These are phyloP conservation scores for Oxyria digyna DNA, from an alignment of 148 eudicot species.

Conservation along the genomic window DNA sequence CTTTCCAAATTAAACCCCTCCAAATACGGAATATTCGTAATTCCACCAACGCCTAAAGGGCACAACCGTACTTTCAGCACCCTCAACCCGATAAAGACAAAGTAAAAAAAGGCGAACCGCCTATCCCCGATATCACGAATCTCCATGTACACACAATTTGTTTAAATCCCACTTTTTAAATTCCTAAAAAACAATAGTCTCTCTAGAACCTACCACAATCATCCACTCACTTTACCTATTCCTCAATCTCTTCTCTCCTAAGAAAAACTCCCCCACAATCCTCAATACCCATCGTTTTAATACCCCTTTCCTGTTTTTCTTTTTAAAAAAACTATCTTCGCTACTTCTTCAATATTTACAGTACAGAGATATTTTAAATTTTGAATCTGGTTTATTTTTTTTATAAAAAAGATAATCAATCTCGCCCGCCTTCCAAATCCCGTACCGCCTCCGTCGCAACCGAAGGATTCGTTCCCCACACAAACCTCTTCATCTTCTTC, in stretches of 20 bases:
- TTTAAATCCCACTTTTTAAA: background rate
- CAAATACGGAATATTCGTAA: background rate
- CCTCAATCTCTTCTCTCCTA: slow-evolving; percentile 1
- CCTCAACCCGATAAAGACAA: background rate
- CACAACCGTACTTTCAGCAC: background rate
- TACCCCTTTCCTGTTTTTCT: background rate
- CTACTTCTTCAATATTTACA: background rate
- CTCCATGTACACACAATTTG: background rate
- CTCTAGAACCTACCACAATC: background rate
- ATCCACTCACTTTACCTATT: background rate
- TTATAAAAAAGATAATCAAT: background rate
- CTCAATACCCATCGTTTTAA: background rate
- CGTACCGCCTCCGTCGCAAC: background rate
- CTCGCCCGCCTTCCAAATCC: background rate
- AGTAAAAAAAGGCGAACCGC: background rate
- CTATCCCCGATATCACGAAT: background rate
- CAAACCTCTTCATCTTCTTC: background rate
- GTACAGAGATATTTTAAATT: background rate
- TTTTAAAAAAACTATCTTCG: too few species aligned
- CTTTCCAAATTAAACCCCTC: background rate
- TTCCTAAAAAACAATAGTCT: background rate
- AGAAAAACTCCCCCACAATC: background rate
- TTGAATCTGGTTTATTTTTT: background rate
- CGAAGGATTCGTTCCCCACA: background rate
- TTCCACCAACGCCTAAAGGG: background rate